Base-by-base conservation (phyloP, 1,284 basidiomycete genomes). In the Sanguinoderma infundibulare region DNA sequence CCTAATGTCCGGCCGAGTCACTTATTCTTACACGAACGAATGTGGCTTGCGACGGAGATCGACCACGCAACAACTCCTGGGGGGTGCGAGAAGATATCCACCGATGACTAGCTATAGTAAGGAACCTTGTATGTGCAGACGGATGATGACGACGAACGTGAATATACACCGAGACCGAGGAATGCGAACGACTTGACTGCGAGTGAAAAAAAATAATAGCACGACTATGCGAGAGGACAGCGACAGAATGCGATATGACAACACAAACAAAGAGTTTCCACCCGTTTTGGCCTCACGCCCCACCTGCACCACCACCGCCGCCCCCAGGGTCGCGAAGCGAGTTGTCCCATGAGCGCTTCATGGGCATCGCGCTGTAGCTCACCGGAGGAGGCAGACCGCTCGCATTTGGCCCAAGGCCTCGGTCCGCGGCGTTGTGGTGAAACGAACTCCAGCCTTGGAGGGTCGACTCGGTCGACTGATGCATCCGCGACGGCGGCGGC, bases 381-480 rank as follows among this genome's bases (percentile, higher is more conserved):
- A 24, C 34, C 28, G 49, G 17, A 4, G 49, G 32, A 4, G 49
- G 32, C 32, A 50, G 3, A 10, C 30, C 32, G 12, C 20, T 14
- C 32, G 49, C 9, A 10, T 32, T 17, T 34, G 26, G 34, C 14
- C 26, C 46, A 52, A 38, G 17, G 34, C 40, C 56, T 4, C 24
- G 36, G 14, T 57, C 53, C 17, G 51, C 32, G 32, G 34, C 46
- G 8, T 53, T 57, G 52, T 42, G 56, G 10, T 34, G 26, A 46
- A 62, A 66, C 7, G 56, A 46, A 35, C 62, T 64, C 65, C 65
- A 67, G 42, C 60, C 66, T 49, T 63, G 64, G 9, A 67, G 58
- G 47, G 59, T 52, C n/a, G 61, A 62, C 36, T 64, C 65, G 26
- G 62, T 38, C 50, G 65, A 60, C 30, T 57, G 65, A 4, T 50